phyloP scores from a whole-genome alignment of 495 filamentous ascomycete species.

The Pseudevernia furfuracea region DNA sequence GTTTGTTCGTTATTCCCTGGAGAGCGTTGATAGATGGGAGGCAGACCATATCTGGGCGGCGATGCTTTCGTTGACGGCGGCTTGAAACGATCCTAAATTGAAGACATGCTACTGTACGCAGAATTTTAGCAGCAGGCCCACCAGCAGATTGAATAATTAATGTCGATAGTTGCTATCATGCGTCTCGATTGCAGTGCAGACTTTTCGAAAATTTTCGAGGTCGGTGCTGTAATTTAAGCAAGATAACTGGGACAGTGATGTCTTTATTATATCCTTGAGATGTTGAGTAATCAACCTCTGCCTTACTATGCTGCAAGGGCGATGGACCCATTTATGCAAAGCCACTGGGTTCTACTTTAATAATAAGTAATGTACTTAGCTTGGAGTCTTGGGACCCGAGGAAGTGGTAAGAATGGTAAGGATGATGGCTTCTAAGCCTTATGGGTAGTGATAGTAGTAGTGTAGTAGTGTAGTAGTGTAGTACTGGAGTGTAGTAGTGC shows the following conservation, averaged over 20 bases:
- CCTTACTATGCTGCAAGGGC: background rate
- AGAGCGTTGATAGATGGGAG: slow-evolving; percentile 1
- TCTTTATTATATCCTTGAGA: background rate
- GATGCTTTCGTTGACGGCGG: background rate
- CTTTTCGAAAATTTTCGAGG: background rate
- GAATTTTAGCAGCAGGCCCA: background rate
- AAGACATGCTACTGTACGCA: background rate
- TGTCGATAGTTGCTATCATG: background rate
- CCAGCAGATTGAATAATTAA: background rate
- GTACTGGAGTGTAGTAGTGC: too few species aligned
- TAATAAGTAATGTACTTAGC: too few species aligned
- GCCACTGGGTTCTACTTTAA: background rate
- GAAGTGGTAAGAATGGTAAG: background rate
- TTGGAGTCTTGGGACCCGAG: too few species aligned
- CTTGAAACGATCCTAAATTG: background rate
- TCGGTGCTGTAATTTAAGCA: background rate
- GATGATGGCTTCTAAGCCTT: background rate
- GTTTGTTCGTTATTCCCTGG: slow-evolving; percentile 11
- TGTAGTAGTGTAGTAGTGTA: too few species aligned
- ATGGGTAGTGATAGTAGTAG: background rate
- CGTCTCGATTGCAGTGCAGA: background rate
- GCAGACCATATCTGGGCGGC: slow-evolving; percentile 1
- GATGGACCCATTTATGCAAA: background rate
- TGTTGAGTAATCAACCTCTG: slow-evolving; percentile 1
- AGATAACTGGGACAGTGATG: background rate